Conservation (phyloP, 1,284 basidiomycete genomes). For the Kalmanozyma brasiliensis region DNA sequence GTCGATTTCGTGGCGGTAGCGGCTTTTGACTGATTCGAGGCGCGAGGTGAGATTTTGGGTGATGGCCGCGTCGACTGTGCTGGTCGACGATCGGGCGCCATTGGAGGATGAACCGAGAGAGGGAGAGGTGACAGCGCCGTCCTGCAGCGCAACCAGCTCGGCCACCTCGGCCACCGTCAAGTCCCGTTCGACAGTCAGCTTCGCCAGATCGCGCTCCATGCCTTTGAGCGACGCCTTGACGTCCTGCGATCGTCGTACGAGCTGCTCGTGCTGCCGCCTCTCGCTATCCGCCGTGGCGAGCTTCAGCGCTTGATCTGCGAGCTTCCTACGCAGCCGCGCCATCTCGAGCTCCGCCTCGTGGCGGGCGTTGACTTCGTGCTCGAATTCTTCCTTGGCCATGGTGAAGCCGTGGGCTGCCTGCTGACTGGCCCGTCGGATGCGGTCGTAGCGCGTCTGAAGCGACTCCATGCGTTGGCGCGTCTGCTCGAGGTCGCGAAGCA, state of each 20-base stretch:
- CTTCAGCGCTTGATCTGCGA: slow-evolving; percentile 88
- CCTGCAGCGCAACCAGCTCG: slow-evolving; percentile 79
- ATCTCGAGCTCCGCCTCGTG: slow-evolving; percentile 92
- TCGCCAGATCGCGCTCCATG: slow-evolving; percentile 86
- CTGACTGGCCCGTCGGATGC: slow-evolving; percentile 82
- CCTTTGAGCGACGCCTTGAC: slow-evolving; percentile 79
- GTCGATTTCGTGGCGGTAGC: slow-evolving; percentile 86
- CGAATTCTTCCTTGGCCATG: slow-evolving; percentile 91
- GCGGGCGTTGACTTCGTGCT: slow-evolving; percentile 84
- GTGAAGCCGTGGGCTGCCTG: slow-evolving; percentile 90
- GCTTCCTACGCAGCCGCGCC: slow-evolving; percentile 80
- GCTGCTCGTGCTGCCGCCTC: slow-evolving; percentile 76
- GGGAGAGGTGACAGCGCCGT: slow-evolving; percentile 68
- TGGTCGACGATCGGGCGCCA: slow-evolving; percentile 14
- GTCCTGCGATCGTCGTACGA: slow-evolving; percentile 82
- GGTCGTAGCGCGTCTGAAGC: slow-evolving; percentile 82
- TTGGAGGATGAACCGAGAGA: slow-evolving; percentile 10
- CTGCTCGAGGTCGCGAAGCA: slow-evolving; percentile 77
- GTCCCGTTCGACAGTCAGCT: slow-evolving; percentile 87
- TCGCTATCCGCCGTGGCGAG: slow-evolving; percentile 84
- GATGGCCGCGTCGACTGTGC: slow-evolving; percentile 68
- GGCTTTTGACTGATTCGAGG: slow-evolving; percentile 86
- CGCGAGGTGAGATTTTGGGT: slow-evolving; percentile 82
- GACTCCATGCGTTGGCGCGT: slow-evolving; percentile 75
- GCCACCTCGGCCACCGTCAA: slow-evolving; percentile 91